Percentiles rank a stretch among this genome's conserved stretches.
Evolutionary conservation across 306 rosid genomes (phyloP).

Genomic region (Biancaea sappan): DNA sequence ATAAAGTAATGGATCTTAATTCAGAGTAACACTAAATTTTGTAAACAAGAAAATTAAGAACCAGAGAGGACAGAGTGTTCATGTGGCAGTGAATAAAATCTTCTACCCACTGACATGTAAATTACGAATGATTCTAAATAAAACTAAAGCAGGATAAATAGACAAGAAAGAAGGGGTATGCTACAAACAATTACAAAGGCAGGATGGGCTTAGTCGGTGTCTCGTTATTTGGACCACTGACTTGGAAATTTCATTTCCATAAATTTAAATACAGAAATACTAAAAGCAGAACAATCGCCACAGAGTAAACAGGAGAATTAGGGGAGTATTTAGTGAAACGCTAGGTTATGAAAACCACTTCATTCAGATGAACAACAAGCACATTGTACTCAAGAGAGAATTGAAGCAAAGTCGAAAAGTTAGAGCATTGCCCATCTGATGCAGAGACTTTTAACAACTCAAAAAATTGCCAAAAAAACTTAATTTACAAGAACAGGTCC

Average conservation of each 20-base stretch:
- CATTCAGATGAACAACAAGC: constrained; percentile 37
- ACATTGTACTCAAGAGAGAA: constrained; percentile 32
- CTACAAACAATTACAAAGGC: constrained; percentile 36
- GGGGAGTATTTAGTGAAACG: neutral
- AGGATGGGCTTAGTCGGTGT: constrained; percentile 31
- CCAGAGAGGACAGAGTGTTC: constrained; percentile 9
- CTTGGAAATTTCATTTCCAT: constrained; percentile 24
- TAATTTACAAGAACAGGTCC: constrained; percentile 12
- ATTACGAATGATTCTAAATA: neutral
- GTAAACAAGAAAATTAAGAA: constrained; percentile 1
- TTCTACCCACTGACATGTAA: constrained; percentile 12
- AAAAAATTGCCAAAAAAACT: neutral
- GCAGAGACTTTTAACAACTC: constrained; percentile 5
- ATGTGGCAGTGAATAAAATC: neutral
- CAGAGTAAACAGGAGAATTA: neutral
- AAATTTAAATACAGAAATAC: constrained; percentile 10
- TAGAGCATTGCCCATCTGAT: constrained; percentile 24
- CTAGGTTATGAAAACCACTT: neutral
- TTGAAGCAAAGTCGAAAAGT: constrained; percentile 19
- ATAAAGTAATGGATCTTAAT: constrained; percentile 10
- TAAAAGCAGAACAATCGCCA: constrained; percentile 22
- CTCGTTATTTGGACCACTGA: constrained; percentile 15
- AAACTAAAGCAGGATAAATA: neutral
- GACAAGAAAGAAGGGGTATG: constrained; percentile 21
- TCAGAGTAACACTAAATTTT: neutral